Base-by-base conservation (phyloP, 352 stramenopile genomes). In the Elongisporangium undulatum region DNA sequence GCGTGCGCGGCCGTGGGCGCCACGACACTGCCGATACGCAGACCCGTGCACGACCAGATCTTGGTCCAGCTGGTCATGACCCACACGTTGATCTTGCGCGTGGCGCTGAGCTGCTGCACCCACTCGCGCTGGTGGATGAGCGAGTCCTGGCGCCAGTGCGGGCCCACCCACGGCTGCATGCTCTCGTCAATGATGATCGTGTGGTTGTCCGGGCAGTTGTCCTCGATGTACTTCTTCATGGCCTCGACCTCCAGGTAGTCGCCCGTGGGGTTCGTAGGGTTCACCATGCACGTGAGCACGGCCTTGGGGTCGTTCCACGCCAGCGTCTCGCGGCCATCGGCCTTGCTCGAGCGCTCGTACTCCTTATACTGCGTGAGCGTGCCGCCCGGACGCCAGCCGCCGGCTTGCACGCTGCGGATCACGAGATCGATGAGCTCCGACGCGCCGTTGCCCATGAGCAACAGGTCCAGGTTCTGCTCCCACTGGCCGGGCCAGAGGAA, bases 11-110 rank as follows among this genome's bases (percentile, higher is more conserved):
- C 60, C 24, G 82, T 94, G 23, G 89, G 89, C 48, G 89, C 87
- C 10, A 96, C 87, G 39, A 97, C 89, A 45, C 81, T 94, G 65
- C 89, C 89, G 49, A 97, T 88, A 38, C 89, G 82, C 39, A 97
- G 74, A 0, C 89, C 89, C 63, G 87, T 96, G 78, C 89, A 97
- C 13, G 89, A 94, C 89, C 89, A 97, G 71, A 97, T 96, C 79
- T 96, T 96, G 62, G 88, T 96, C 83, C 85, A 95, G 64, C 79
- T 91, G 39, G 86, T 96, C 89, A 97, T 97, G 68, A 97, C 74
- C 89, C 89, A 97, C 22, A 97, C 83, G 67, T 97, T 79, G 53
- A 97, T 90, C 54, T 75, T 71, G 62, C 82, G 79, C 26, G 86
- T 86, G 26, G 74, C 78, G 29, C 78, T 90, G 61, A 97, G 77